These are phyloP conservation scores for Solanum raphanifolium DNA, from an alignment of 257 asterid species.

Conservation along the genomic window DNA sequence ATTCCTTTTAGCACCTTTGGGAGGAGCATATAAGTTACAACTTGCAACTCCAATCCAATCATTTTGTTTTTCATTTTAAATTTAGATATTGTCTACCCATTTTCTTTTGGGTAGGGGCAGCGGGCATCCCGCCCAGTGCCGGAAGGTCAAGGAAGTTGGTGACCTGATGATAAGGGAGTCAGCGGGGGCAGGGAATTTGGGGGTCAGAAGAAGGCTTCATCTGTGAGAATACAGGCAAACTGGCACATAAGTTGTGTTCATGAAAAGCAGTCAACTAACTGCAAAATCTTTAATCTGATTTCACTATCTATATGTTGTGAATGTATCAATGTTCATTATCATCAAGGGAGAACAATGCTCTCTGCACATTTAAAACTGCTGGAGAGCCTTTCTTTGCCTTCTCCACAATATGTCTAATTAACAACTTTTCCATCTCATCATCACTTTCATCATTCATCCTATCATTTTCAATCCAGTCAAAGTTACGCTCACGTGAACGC, in stretches of 20 bases:
- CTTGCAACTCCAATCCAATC: background rate
- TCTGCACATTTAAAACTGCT: constrained; percentile 67
- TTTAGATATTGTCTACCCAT: background rate
- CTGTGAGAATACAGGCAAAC: background rate
- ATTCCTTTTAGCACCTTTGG: background rate
- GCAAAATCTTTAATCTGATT: background rate
- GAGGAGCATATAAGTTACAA: background rate
- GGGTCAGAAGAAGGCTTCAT: background rate
- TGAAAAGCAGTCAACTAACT: background rate
- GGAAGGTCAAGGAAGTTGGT: background rate
- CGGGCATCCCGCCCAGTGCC: background rate
- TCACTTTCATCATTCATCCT: constrained; percentile 16
- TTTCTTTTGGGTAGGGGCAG: background rate
- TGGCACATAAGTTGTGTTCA: background rate
- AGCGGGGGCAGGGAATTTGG: background rate
- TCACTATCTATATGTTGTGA: background rate
- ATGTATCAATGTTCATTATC: constrained; percentile 24
- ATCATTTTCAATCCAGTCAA: constrained; percentile 9
- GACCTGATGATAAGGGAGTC: background rate
- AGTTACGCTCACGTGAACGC: background rate
- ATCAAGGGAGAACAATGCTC: constrained; percentile 38
- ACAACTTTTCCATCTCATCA: constrained; percentile 74
- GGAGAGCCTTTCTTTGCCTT: constrained; percentile 87
- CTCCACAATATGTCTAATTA: constrained; percentile 75
- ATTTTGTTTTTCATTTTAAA: background rate